phyloP scores from a whole-genome alignment of 1,139 yeast species.

The Yamadazyma oceani region DNA sequence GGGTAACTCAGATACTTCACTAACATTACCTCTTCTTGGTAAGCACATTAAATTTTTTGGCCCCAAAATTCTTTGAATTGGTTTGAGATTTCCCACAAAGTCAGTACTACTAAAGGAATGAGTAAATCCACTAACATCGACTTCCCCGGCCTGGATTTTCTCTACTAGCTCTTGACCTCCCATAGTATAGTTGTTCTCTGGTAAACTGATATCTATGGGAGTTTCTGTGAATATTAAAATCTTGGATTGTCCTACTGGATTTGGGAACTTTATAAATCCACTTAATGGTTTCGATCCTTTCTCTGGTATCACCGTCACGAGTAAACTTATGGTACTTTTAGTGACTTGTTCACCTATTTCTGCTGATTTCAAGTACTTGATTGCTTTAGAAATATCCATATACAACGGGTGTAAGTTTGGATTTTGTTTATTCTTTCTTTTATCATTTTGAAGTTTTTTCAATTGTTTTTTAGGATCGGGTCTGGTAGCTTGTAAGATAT shows the following conservation, averaged over 20 bases:
- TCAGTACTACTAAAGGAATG: constrained; percentile 88
- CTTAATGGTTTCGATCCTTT: constrained; percentile 74
- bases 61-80: constrained; percentile 77
- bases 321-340: constrained; percentile 67
- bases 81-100: constrained; percentile 57
- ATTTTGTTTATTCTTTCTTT: constrained; percentile 43
- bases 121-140: constrained; percentile 59
- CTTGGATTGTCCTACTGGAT: constrained; percentile 62
- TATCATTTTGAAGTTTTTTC: constrained; percentile 34
- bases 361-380: constrained; percentile 79
- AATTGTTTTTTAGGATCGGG: constrained; percentile 23
- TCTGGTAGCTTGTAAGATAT: constrained; percentile 6
- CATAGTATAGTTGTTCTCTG: constrained; percentile 26
- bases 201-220: constrained; percentile 28
- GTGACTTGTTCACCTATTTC: constrained; percentile 80
- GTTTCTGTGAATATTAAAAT: constrained; percentile 69
- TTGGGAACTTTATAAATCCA: constrained; percentile 79
- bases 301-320: constrained; percentile 69
- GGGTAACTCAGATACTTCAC: constrained; percentile 52
- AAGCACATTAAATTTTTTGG: constrained; percentile 90
- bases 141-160: constrained; percentile 54
- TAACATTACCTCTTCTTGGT: constrained; percentile 82
- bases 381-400: constrained; percentile 71
- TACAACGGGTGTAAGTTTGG: constrained; percentile 59
- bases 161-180: constrained; percentile 78